Conservation (phyloP, 805 yeast genomes). For the Kregervanrija fluxuum region DNA sequence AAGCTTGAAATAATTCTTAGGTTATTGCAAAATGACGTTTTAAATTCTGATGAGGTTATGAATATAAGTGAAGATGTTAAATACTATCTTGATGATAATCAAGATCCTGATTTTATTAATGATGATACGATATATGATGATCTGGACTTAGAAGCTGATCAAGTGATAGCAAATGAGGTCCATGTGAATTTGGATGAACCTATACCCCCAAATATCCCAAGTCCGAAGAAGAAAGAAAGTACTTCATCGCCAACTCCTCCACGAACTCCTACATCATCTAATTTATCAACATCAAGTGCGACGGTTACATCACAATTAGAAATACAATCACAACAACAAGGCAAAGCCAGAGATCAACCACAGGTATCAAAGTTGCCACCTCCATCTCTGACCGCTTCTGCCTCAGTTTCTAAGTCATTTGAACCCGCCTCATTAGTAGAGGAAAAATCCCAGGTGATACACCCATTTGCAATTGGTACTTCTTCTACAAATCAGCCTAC, state of each 20-base stretch:
- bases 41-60: constrained; percentile 70
- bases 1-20: constrained; percentile 73
- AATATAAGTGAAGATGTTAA: constrained; percentile 82
- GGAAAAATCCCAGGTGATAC: constrained; percentile 10
- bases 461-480: constrained; percentile 13
- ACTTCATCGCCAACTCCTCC: constrained; percentile 2
- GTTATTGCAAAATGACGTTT: constrained; percentile 67
- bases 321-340: constrained; percentile 2
- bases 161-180: constrained; percentile 24
- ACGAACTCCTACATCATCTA: constrained; percentile 1
- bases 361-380: neutral
- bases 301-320: neutral
- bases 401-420: neutral
- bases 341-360: neutral
- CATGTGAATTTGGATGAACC: constrained; percentile 17
- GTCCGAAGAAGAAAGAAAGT: neutral
- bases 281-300: neutral
- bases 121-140: constrained; percentile 93
- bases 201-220: neutral
- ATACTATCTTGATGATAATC: constrained; percentile 89
- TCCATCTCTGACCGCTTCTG: neutral
- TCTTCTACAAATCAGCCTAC: constrained; percentile 13
- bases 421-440: neutral
- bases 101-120: constrained; percentile 88
- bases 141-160: constrained; percentile 55